Base-by-base conservation (phyloP, 2,329 filamentous ascomycete species). In the Verticillium isaacii region DNA sequence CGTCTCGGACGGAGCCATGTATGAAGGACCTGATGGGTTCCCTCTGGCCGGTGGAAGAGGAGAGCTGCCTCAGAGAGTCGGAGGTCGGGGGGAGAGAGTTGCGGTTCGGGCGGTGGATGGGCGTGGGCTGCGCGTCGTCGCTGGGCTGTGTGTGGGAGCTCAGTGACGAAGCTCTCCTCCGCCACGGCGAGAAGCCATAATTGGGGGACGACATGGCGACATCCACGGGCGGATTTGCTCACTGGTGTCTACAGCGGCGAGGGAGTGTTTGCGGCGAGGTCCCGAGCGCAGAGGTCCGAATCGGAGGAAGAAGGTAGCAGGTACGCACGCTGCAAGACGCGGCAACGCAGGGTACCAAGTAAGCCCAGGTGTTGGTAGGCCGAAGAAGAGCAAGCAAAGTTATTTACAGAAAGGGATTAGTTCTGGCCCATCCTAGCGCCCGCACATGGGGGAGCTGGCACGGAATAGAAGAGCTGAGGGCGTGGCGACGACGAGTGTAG, bases 1-100 rank as follows among this genome's bases (percentile, higher is more conserved):
- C 77, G 52, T 86, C 85, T 65, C 87, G 83, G 41, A 85, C 80
- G 45, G 86, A 85, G 60, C 87, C 84, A 66, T 90, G 87, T 60
- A 90, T 86, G 66, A 90, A 92, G 2, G 89, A 91, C 61, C 89
- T 82, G 57, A 89, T 87, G 5, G 89, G 89, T 64, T 90, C 88
- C 72, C 85, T 81, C 70, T 88, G 80, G 62, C 62, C 70, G 41
- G 72, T 70, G 19, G 77, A 79, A 5, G 79, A 76, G 23, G 79
- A 81, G 12, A 80, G 70, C 34, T 67, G 65, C 57, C 67, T 73
- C 37, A 67, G 63, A 45, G 64, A 56, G 63, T 77, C 73, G 29
- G 66, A 63, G 55, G 66, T 68, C 39, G 69, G 70, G 50, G 62
- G 61, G 12, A 62, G 61, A 6, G 56, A 60, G 54, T 54, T 65